Conservation (phyloP, 441 rosid genomes). For the Pelargonium australe region DNA sequence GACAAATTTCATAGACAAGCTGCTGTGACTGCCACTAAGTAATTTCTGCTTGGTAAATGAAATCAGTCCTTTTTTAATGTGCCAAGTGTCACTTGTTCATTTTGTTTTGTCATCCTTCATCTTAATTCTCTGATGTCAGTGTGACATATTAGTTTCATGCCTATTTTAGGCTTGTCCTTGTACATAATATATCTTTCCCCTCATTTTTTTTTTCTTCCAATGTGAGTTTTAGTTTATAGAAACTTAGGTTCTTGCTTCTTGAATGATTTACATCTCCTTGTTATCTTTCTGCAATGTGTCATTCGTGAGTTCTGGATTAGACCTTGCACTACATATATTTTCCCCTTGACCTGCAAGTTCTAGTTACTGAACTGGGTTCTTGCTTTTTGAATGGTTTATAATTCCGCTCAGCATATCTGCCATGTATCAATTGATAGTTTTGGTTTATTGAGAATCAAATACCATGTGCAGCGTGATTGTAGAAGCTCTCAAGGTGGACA, state of each 20-base stretch:
- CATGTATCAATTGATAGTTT: slow-evolving; percentile 3
- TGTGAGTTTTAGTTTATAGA: neutral
- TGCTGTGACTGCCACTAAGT: neutral
- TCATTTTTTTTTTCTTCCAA: neutral
- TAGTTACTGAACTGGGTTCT: neutral
- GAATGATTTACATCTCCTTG: neutral
- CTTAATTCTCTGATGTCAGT: neutral
- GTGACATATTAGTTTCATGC: neutral
- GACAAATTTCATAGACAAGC: neutral
- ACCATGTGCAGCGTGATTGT: slow-evolving; percentile 71
- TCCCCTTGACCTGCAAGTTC: neutral
- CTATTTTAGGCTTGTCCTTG: neutral
- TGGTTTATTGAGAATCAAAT: slow-evolving; percentile 8
- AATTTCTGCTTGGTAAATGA: neutral
- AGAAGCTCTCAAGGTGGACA: slow-evolving; percentile 94
- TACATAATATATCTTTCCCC: neutral
- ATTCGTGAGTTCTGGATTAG: neutral
- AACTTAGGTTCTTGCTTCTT: neutral
- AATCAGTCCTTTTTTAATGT: neutral
- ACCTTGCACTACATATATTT: neutral
- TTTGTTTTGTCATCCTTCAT: neutral
- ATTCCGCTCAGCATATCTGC: neutral
- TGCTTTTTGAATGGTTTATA: slow-evolving; percentile 5
- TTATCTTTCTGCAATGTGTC: neutral
- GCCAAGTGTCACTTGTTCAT: neutral